Evolutionary conservation across 164 flowering plant genomes (phyloP).

Genomic region (Chimonanthus salicifolius): DNA sequence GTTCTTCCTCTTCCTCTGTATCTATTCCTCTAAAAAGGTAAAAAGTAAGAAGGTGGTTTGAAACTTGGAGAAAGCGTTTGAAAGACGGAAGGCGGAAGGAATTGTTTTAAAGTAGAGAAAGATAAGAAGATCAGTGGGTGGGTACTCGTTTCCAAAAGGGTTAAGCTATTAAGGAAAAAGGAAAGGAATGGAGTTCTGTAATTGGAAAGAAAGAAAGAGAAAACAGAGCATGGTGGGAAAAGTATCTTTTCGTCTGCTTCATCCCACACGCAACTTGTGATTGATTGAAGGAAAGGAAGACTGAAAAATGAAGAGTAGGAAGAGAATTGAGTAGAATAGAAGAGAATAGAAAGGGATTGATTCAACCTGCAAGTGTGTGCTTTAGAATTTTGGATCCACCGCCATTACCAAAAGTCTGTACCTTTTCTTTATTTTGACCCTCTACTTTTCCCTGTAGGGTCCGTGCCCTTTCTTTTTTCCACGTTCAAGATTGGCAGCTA

Average conservation of each 20-base stretch:
- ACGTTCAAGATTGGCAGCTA: conserved; percentile 10
- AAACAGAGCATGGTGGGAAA: background rate
- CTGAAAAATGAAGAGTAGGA: background rate
- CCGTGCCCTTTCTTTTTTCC: conserved; percentile 3
- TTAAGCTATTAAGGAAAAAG: background rate
- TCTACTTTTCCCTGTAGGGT: background rate
- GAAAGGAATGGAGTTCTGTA: background rate
- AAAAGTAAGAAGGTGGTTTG: background rate
- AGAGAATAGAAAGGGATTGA: background rate
- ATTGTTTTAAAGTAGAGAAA: too few relatives aligned
- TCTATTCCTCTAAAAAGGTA: background rate
- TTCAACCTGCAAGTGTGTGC: too few relatives aligned
- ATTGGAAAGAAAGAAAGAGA: background rate
- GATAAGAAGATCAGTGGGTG: too few relatives aligned
- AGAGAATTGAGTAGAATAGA: too few relatives aligned
- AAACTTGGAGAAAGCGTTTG: background rate
- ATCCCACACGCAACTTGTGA: background rate
- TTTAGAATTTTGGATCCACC: background rate
- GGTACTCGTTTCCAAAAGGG: background rate
- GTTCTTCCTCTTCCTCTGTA: background rate
- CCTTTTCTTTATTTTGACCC: background rate
- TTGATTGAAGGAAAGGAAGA: background rate
- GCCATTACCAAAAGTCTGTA: background rate
- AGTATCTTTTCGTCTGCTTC: background rate
- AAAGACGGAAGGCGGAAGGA: too few relatives aligned